Percentiles rank a stretch among this genome's conserved stretches.
Conservation (phyloP, 768 basidiomycete genomes). For the Crepidotus variabilis region DNA sequence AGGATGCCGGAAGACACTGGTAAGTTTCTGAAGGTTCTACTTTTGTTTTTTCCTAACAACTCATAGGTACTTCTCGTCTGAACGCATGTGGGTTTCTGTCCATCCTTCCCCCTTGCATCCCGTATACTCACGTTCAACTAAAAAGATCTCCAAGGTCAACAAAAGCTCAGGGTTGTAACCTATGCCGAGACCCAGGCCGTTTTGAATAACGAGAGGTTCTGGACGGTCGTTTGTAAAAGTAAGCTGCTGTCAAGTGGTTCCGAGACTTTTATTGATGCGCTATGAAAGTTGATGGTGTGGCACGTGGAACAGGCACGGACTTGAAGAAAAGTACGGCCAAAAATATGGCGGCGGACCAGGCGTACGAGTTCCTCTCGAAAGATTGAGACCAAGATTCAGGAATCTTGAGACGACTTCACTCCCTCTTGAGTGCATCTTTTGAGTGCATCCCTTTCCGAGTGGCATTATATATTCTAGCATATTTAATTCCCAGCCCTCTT, state of each 20-base stretch:
- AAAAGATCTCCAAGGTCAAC: conserved; percentile 52
- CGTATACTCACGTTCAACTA: conserved; percentile 1
- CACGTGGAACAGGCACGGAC: conserved; percentile 46
- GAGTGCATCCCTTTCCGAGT: no score
- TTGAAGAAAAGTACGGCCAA: conserved; percentile 48
- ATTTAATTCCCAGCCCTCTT: neutral
- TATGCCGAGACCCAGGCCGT: conserved; percentile 51
- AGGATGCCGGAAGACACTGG: conserved; percentile 15
- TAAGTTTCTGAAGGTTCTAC: conserved; percentile 7
- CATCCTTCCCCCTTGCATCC: conserved; percentile 5
- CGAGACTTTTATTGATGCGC: conserved; percentile 5
- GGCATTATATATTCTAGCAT: neutral
- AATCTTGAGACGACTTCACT: neutral
- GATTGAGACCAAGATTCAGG: neutral
- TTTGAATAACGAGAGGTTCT: conserved; percentile 39
- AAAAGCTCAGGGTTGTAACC: conserved; percentile 40
- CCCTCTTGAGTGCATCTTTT: neutral
- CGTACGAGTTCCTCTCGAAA: conserved; percentile 31
- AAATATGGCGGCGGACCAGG: conserved; percentile 42
- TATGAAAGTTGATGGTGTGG: conserved; percentile 45
- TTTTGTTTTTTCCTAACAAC: conserved; percentile 3
- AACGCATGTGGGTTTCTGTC: conserved; percentile 30
- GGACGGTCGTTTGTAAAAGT: conserved; percentile 65
- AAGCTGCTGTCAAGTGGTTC: conserved; percentile 10
- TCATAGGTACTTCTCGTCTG: conserved; percentile 29